Conservation (phyloP, 2,329 filamentous ascomycete genomes). For the Alternaria metachromatica region DNA sequence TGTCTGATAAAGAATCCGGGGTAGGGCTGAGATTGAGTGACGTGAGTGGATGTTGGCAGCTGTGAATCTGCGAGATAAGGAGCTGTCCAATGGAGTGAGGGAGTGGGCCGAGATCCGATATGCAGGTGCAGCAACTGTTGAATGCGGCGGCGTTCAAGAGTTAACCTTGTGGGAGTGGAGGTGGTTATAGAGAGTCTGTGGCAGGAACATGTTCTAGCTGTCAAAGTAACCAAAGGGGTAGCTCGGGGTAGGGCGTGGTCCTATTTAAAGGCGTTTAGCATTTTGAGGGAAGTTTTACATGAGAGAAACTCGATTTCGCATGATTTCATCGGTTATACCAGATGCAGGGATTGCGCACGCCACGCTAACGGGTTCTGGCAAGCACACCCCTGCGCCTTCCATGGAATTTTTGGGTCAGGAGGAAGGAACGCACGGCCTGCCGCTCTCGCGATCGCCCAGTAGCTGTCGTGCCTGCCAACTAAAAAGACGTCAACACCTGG, state of each 20-base stretch:
- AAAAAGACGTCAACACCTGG: constrained; percentile 13
- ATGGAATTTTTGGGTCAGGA: constrained; percentile 44
- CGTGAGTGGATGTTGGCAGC: constrained; percentile 17
- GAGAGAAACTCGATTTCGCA: constrained; percentile 39
- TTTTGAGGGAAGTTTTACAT: constrained; percentile 30
- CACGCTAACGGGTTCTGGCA: constrained; percentile 27
- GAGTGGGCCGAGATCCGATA: constrained; percentile 21
- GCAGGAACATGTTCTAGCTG: constrained; percentile 41
- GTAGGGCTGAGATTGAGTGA: constrained; percentile 30
- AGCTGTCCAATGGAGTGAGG: constrained; percentile 23
- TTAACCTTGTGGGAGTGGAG: constrained; percentile 47
- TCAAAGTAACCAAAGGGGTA: neutral
- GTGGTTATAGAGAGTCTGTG: constrained; percentile 38
- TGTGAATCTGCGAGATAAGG: constrained; percentile 22
- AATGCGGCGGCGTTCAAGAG: constrained; percentile 24
- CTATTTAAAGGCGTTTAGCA: constrained; percentile 25
- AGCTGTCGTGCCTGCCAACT: constrained; percentile 11
- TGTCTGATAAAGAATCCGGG: constrained; percentile 39
- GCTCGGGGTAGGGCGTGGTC: constrained; percentile 21
- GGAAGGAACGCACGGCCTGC: constrained; percentile 38
- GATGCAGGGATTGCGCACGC: constrained; percentile 33
- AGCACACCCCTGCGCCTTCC: constrained; percentile 26
- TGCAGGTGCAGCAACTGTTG: constrained; percentile 19
- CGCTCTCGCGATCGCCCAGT: constrained; percentile 38
- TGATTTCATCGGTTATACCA: constrained; percentile 37